Evolutionary conservation across 208 protist genomes (phyloP).

Genomic region (Wallacemonas rigidus): DNA sequence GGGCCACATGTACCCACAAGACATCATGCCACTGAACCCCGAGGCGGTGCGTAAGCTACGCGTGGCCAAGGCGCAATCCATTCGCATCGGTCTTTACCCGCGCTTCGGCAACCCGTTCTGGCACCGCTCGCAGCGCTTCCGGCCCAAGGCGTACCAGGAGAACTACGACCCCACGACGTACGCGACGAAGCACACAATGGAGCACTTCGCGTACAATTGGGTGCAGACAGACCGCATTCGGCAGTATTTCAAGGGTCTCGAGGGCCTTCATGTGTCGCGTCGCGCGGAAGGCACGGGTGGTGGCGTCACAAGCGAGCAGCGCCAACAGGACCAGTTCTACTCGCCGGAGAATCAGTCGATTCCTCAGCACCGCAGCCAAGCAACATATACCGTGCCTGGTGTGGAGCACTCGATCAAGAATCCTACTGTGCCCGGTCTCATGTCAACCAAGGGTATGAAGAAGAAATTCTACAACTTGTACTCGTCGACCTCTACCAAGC

Average conservation of each 20-base stretch:
- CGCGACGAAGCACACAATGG: constrained; percentile 89
- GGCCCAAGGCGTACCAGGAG: constrained; percentile 86
- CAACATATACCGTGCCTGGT: constrained; percentile 47
- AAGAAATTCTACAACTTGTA: constrained; percentile 93
- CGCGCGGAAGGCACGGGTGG: constrained; percentile 38
- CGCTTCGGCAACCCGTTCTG: constrained; percentile 91
- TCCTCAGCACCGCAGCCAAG: constrained; percentile 57
- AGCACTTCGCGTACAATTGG: constrained; percentile 92
- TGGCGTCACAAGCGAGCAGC: constrained; percentile 65
- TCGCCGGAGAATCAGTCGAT: constrained; percentile 55
- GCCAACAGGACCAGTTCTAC: constrained; percentile 83
- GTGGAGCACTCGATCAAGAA: constrained; percentile 84
- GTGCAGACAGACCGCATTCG: constrained; percentile 86
- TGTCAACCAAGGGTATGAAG: constrained; percentile 92
- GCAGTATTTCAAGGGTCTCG: constrained; percentile 78
- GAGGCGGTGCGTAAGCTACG: constrained; percentile 85
- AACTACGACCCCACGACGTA: constrained; percentile 90
- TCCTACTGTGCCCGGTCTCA: constrained; percentile 86
- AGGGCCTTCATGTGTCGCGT: constrained; percentile 47
- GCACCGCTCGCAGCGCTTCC: constrained; percentile 82
- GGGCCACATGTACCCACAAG: constrained; percentile 87
- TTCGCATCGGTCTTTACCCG: constrained; percentile 88
- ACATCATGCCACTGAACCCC: constrained; percentile 85
- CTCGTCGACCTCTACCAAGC: constrained; percentile 84
- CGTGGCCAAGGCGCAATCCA: constrained; percentile 81